These are phyloP conservation scores for Colletotrichum falcatum DNA, from an alignment of 2,329 filamentous ascomycete genomes.

Conservation along the genomic window DNA sequence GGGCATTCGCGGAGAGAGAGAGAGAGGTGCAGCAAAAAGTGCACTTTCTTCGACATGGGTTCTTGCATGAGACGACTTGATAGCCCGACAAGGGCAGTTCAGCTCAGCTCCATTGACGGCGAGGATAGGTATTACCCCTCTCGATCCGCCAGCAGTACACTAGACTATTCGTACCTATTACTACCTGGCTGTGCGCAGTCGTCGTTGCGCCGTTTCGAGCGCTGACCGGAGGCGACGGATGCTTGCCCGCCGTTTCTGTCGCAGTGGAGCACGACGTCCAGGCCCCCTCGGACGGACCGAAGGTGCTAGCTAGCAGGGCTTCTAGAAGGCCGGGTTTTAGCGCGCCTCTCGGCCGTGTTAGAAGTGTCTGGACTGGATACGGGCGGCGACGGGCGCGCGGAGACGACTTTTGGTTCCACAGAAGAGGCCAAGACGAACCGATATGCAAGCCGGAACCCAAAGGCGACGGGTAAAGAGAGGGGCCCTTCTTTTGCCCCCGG, in stretches of 20 bases:
- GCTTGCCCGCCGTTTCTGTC: background rate
- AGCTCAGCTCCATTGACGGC: background rate
- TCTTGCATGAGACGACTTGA: background rate
- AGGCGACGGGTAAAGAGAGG: background rate
- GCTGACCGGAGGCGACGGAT: background rate
- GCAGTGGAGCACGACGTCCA: background rate
- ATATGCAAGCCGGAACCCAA: constrained; percentile 8
- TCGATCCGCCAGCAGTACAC: constrained; percentile 10
- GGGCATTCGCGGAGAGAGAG: background rate
- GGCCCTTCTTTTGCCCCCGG: constrained; percentile 7
- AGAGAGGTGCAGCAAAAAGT: background rate
- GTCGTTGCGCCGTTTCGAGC: background rate
- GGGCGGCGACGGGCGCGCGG: background rate
- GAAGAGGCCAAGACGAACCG: constrained; percentile 15
- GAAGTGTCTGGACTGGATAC: background rate
- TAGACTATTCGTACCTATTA: no score
- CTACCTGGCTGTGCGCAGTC: background rate
- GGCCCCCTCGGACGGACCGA: background rate
- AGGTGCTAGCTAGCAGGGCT: background rate
- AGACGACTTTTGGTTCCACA: constrained; percentile 1
- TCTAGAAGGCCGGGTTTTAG: constrained; percentile 14
- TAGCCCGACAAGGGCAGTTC: background rate
- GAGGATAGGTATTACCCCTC: background rate
- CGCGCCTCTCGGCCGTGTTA: constrained; percentile 2
- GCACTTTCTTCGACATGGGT: constrained; percentile 4